Percentiles rank a stretch among this genome's conserved stretches.
Evolutionary conservation across 768 basidiomycete genomes (phyloP).

Genomic region (Rhizopogon vesiculosus): DNA sequence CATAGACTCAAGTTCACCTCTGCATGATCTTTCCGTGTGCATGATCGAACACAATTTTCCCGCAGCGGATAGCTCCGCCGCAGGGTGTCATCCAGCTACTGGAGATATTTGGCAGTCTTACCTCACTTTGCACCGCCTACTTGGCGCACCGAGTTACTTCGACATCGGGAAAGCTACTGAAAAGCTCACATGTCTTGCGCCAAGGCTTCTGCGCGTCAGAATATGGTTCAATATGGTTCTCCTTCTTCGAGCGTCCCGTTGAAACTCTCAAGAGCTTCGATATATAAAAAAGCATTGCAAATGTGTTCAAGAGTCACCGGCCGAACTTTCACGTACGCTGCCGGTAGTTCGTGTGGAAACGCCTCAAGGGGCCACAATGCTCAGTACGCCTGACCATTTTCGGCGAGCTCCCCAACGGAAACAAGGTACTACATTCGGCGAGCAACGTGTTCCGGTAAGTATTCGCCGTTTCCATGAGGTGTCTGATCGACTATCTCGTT

Average conservation of each 20-base stretch:
- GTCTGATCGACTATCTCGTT: neutral
- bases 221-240: neutral
- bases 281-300: neutral
- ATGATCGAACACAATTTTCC: neutral
- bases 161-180: neutral
- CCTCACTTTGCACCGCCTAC: neutral
- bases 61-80: neutral
- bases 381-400: neutral
- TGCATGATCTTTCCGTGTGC: neutral
- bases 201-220: neutral
- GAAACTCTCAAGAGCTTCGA: neutral
- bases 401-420: neutral
- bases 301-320: neutral
- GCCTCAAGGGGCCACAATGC: too few relatives aligned
- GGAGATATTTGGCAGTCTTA: neutral
- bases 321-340: neutral
- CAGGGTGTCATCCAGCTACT: neutral
- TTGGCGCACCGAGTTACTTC: neutral
- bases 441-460: neutral
- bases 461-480: slow-evolving; percentile 2
- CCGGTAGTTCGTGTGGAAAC: neutral
- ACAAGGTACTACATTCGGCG: neutral
- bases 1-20: neutral
- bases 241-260: neutral
- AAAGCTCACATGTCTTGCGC: neutral